Conservation (phyloP, 164 flowering plant genomes). For the Nymphaea thermarum region DNA sequence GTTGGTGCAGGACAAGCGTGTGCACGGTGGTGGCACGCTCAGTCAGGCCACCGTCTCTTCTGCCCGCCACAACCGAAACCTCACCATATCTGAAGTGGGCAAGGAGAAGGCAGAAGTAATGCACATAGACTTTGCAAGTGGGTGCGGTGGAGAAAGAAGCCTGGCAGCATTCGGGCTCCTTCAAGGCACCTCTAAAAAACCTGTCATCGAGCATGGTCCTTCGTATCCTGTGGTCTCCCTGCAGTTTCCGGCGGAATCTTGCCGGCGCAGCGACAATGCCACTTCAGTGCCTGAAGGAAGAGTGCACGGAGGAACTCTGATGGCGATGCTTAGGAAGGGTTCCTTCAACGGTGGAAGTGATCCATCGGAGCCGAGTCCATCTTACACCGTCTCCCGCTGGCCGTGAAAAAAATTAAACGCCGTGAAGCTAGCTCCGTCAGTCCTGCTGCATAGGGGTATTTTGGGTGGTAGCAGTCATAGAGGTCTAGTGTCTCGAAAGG, state of each 20-base stretch:
- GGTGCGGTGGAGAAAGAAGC: not conserved
- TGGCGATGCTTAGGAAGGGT: conserved; percentile 29
- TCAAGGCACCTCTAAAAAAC: too few species aligned
- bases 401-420: too few species aligned
- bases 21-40: conserved; percentile 84
- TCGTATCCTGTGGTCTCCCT: not conserved
- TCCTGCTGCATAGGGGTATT: too few species aligned
- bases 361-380: too few species aligned
- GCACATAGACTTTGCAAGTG: not conserved
- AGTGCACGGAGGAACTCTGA: conserved; percentile 40
- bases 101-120: not conserved
- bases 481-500: too few species aligned
- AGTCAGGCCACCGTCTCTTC: conserved; percentile 3
- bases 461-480: too few species aligned
- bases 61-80: too few species aligned
- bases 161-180: too few species aligned
- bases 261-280: not conserved
- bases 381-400: too few species aligned
- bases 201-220: not conserved
- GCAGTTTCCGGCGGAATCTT: not conserved
- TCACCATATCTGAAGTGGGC: not conserved
- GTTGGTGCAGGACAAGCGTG: conserved; percentile 65
- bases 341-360: too few species aligned
- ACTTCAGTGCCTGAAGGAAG: conserved; percentile 40
- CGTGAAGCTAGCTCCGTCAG: too few species aligned